Base-by-base conservation (phyloP, 768 basidiomycete genomes). In the Suillus subaureus region DNA sequence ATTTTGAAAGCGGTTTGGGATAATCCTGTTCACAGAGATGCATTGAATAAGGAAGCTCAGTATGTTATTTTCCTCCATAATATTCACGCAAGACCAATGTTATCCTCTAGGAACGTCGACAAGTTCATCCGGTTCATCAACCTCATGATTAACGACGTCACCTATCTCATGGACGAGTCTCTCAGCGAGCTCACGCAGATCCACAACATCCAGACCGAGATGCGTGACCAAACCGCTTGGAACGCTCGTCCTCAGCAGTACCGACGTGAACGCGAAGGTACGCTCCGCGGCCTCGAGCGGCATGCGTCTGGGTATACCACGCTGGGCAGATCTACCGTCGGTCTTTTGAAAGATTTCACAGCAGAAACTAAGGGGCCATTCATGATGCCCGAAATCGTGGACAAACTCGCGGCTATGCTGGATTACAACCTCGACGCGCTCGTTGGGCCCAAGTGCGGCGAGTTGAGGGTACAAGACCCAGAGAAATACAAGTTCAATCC, bases 121-220 rank as follows among this genome's bases (percentile, higher is more conserved):
- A 92, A 93, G 77, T 99, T 99, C 75, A 90, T 99, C 62, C 89
- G 90, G 64, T 99, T 99, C 76, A 86, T 96, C 79, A 99, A 99
- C 79, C 82, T 98, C 71, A 92, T 99, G 88, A 97, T 99, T 82
- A 98, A 97, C 84, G 97, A 99, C 71, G 95, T 97, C 63, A 99
- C 97, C 11, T 99, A 96, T 78, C 91, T 98, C 61, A 89, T 99
- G 85, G 96, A 99, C 75, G 97, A 99, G 72, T 97, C 95, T 11
- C 83, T 99, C 57, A 88, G 88, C 70, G 93, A 96, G 68, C 83
- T 99, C 61, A 83, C 88, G 13, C 93, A 97, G 73, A 97, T 99
- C 68, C 88, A 92, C 75, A 88, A 85, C 66, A 89, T 98, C 60
- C 91, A 97, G 75, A 79, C 80, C 0, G 92, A 96, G 74, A 97